Base-by-base conservation (phyloP, 768 basidiomycete species). In the Kwoniella sp. region DNA sequence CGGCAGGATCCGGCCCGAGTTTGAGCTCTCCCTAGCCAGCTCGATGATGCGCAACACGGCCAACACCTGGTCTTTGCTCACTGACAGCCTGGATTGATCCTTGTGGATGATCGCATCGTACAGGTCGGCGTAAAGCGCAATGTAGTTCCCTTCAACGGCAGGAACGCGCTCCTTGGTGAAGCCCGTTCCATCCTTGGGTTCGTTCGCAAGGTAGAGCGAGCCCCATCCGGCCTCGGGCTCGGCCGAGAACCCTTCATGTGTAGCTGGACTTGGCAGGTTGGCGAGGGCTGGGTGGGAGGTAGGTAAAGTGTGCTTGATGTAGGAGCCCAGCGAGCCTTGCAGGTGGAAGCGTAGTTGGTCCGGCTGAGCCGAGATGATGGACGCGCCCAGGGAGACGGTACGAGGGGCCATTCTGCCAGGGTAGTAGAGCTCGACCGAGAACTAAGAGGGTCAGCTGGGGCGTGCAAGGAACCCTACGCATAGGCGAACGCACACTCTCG, bases 11-110 rank as follows among this genome's bases (percentile, higher is more conserved):
- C 74, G 71, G 14, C 83, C 83, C 65, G 86, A 82, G 57, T 73
- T 79, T 12, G 84, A 80, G 59, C 85, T 86, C 73, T 80, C 73
- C 66, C 82, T 77, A 7, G 85, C 86, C 9, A 86, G 76, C 73
- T 89, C 86, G 61, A 89, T 82, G 68, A 91, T 78, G 75, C 86
- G 81, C 58, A 91, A 82, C 8, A 86, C 84, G 6, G 78, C 73
- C 8, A 81, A 80, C 0, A 86, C 83, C 68, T 89, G 83, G 60
- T 82, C 81, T 80, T 87, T 88, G 70, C 82, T 86, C 37, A 90
- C 81, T 6, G 77, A 78, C 29, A 78, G 78, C 47, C 42, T 52
- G 3, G 43, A 14, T n/a, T 51, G 12, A 34, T 68, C 63, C 5
- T 37, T 47, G 22, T 46, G 36, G 6, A 46, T 32, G 36, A 73